Evolutionary conservation across 192 early-diverging fungal species (phyloP).

Genomic region (Linnemannia hyalina): DNA sequence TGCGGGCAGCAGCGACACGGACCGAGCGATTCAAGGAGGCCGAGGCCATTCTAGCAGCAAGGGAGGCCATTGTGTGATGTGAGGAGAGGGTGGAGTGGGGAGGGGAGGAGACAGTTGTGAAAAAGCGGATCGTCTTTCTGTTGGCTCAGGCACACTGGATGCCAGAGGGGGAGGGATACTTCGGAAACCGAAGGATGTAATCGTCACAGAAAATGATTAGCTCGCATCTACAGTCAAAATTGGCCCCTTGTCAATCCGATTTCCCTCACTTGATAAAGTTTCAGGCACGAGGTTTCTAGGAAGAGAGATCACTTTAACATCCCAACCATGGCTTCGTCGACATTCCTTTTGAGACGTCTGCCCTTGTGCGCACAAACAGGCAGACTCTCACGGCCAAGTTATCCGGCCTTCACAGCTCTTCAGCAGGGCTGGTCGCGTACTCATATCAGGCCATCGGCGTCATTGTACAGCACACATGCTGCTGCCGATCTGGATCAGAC

Average conservation of each 20-base stretch:
- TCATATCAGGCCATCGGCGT: slow-evolving; percentile 15
- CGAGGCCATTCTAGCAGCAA: slow-evolving; percentile 49
- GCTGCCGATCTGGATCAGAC: neutral
- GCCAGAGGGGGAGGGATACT: neutral
- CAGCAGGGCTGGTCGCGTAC: neutral
- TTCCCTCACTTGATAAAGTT: neutral
- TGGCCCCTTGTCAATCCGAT: neutral
- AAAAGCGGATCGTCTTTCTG: neutral
- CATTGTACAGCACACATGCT: slow-evolving; percentile 27
- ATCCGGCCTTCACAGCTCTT: neutral
- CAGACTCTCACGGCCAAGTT: neutral
- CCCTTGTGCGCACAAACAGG: neutral
- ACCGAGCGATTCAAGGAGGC: slow-evolving; percentile 44
- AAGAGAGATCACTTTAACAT: neutral
- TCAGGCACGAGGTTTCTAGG: neutral
- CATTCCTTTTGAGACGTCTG: slow-evolving; percentile 27
- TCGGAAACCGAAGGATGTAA: neutral
- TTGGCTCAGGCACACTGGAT: neutral
- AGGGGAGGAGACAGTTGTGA: slow-evolving; percentile 2
- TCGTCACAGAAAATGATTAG: neutral
- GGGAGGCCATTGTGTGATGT: slow-evolving; percentile 35
- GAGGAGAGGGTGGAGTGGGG: slow-evolving; percentile 9
- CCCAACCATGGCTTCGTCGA: slow-evolving; percentile 20
- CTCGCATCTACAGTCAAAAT: neutral
- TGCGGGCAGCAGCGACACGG: slow-evolving; percentile 51